Evolutionary conservation across 2,329 filamentous ascomycete species (phyloP).

Genomic region (Sporothrix humicola): DNA sequence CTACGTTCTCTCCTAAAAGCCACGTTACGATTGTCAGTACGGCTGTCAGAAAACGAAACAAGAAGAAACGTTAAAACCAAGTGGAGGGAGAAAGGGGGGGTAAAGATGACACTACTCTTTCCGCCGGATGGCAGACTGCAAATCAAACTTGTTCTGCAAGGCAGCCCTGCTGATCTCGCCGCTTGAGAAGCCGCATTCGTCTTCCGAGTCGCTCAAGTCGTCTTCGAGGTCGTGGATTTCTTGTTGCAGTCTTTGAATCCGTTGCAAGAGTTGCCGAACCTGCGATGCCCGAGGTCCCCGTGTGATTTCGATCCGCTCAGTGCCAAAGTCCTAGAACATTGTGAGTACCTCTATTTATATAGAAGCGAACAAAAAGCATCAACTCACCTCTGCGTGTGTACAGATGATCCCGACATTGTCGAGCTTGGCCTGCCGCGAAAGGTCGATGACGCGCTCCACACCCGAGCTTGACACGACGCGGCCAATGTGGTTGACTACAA

Average conservation of each 20-base stretch:
- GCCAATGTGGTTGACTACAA: not conserved
- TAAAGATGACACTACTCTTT: slow-evolving; percentile 8
- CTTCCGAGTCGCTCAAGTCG: not conserved
- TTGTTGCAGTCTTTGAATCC: not conserved
- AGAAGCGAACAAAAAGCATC: not conserved
- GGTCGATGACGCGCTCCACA: slow-evolving; percentile 1
- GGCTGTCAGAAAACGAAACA: not conserved
- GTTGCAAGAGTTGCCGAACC: not conserved
- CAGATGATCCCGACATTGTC: not conserved
- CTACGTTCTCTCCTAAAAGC: not conserved
- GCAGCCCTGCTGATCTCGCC: not conserved
- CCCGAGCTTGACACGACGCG: not conserved
- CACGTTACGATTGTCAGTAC: not conserved
- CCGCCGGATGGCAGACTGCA: not conserved
- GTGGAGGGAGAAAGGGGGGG: not conserved
- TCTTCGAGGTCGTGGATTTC: not conserved
- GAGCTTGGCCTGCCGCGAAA: not conserved
- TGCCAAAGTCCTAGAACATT: not conserved
- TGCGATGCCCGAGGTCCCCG: not conserved
- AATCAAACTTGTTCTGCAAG: slow-evolving; percentile 6
- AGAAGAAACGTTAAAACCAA: not conserved
- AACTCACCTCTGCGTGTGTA: not conserved
- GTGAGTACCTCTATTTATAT: not conserved
- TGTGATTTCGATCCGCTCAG: not conserved
- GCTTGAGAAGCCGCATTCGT: not conserved